These are phyloP conservation scores for Fusarium sp. DNA, from an alignment of 2,329 filamentous ascomycete species.

Conservation along the genomic window DNA sequence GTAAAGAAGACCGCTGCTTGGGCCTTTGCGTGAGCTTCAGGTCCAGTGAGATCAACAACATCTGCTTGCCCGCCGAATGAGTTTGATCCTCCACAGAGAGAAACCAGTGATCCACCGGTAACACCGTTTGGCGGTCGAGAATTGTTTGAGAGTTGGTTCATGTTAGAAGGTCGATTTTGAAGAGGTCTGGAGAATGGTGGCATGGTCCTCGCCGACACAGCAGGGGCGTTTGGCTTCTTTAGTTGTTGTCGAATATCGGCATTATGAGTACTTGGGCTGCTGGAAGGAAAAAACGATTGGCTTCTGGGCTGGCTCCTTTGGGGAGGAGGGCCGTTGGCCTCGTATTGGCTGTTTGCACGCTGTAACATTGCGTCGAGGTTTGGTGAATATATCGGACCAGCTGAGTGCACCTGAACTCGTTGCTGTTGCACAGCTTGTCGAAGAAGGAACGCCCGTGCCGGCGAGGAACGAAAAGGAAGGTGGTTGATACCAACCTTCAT, in stretches of 20 bases:
- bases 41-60: conserved; percentile 49
- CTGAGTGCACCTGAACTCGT: conserved; percentile 39
- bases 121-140: conserved; percentile 14
- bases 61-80: conserved; percentile 54
- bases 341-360: conserved; percentile 50
- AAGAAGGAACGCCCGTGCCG: conserved; percentile 44
- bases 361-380: conserved; percentile 48
- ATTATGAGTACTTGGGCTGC: conserved; percentile 58
- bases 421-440: conserved; percentile 33
- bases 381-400: conserved; percentile 18
- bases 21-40: conserved; percentile 42
- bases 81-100: conserved; percentile 56
- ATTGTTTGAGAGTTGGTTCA: conserved; percentile 37
- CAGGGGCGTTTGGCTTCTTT: conserved; percentile 54
- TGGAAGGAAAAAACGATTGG: conserved; percentile 67
- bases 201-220: conserved; percentile 53
- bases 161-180: conserved; percentile 47
- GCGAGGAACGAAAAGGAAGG: conserved; percentile 50
- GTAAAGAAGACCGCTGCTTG: conserved; percentile 66
- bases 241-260: conserved; percentile 62
- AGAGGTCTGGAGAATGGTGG: conserved; percentile 41
- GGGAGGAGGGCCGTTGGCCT: conserved; percentile 50
- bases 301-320: conserved; percentile 49
- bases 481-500: conserved; percentile 49
- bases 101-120: conserved; percentile 48